Evolutionary conservation across 331 rosid species (phyloP), one percentile per base, ranked within the genome.

Genomic region (Spiraea crenata): DNA sequence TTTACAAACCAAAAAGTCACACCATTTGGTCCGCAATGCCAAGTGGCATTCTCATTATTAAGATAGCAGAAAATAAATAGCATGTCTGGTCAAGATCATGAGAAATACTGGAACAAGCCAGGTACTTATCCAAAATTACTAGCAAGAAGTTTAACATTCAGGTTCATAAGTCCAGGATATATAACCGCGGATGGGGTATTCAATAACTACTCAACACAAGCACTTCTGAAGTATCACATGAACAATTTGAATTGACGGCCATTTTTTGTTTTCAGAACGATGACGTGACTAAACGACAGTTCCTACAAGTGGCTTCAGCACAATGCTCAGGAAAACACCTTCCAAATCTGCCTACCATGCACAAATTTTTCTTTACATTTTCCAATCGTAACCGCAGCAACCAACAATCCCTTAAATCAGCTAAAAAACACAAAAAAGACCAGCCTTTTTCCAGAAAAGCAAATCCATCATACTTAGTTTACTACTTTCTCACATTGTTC

Each of bases 401-500:
- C 31, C 4, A 40, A 17, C 25, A 65, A 8, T 40, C 50, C 56
- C 48, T 49, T 25, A 41, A 47, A 67, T 57, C 16, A 25, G 39
- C 62, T 15, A 40, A 75, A 48, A 67, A 15, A 20, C 70, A 10
- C 19, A 12, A 2, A 19, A 38, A 5, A 1, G 11, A n/a, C 34
- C 12, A 9, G 9, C 58, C 61, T 31, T 11, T 16, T 48, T 70
- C 12, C 12, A 45, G 37, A 40, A 34, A 19, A 63, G 13, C 39
- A 51, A 51, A 63, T 5, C 41, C 11, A 12, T 10, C 19, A 50
- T 63, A 45, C 71, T 19, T 47, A 54, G 49, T 57, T 44, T 38
- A 63, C 71, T 56, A 74, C 47, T 64, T 59, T 35, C 73, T 72
- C 74, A 57, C 75, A 72, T 71, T 73, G 66, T 71, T 67, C 59